Evolutionary conservation across 1,284 basidiomycete species (phyloP).

Genomic region (Entoloma clypeatum): DNA sequence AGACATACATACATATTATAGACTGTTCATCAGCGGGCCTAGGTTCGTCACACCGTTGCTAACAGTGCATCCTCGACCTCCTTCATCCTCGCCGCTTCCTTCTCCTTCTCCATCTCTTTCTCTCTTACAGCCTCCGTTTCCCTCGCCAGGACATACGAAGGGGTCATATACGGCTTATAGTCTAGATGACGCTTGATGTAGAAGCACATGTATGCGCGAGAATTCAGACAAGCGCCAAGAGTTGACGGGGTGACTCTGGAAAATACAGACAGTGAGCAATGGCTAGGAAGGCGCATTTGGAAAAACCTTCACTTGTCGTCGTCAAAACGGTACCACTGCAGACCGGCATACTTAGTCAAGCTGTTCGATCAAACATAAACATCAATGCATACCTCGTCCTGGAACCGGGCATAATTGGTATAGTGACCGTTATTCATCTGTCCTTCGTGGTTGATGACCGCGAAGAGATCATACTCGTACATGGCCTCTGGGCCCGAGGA

Average conservation of each 20-base stretch:
- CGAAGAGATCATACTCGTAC: slow-evolving; percentile 91
- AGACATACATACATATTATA: no score
- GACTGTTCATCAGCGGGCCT: no score
- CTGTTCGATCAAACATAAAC: background rate
- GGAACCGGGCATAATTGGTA: slow-evolving; percentile 76
- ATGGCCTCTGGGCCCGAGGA: slow-evolving; percentile 61
- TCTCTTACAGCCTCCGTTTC: slow-evolving; percentile 65
- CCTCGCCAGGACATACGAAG: slow-evolving; percentile 67
- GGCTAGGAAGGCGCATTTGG: slow-evolving; percentile 2
- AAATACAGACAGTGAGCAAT: slow-evolving; percentile 5
- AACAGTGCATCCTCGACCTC: slow-evolving; percentile 63
- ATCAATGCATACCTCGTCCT: slow-evolving; percentile 58
- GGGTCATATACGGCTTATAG: slow-evolving; percentile 67
- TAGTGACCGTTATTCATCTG: slow-evolving; percentile 95
- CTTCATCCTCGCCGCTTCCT: slow-evolving; percentile 48
- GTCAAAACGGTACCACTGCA: slow-evolving; percentile 90
- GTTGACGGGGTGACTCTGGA: slow-evolving; percentile 68
- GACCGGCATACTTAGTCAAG: slow-evolving; percentile 9
- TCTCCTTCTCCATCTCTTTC: slow-evolving; percentile 56
- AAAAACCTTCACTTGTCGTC: slow-evolving; percentile 76
- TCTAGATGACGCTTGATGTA: slow-evolving; percentile 86
- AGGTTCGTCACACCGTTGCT: slow-evolving; percentile 34
- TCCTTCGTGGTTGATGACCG: slow-evolving; percentile 93
- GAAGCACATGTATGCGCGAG: slow-evolving; percentile 88
- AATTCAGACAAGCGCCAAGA: slow-evolving; percentile 62